A percentile compares a stretch with the other conserved stretches of the same genome.
These are phyloP conservation scores for Lasiodiplodia hormozganensis DNA, from an alignment of 2,329 filamentous ascomycete species.

Conservation along the genomic window DNA sequence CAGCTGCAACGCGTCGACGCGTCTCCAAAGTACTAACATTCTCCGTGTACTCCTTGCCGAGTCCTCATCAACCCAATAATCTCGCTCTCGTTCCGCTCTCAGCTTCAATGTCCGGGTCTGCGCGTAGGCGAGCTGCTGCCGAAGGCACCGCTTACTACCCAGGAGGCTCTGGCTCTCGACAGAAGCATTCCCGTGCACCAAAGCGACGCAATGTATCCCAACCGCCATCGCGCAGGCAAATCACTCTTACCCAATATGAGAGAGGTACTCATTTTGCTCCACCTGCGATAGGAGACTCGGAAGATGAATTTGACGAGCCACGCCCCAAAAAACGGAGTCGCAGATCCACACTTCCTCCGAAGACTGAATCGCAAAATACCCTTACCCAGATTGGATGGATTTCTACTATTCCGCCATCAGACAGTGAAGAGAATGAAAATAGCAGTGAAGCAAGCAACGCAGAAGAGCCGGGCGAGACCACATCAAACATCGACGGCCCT, in stretches of 20 bases:
- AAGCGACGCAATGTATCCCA: neutral
- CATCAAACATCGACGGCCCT: no score
- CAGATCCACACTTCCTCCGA: neutral
- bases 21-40: neutral
- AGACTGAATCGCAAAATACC: slow-evolving; percentile 24
- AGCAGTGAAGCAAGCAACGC: neutral
- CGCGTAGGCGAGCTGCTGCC: neutral
- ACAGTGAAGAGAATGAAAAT: slow-evolving; percentile 16
- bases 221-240: neutral
- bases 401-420: neutral
- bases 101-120: neutral
- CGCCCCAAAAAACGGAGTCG: slow-evolving; percentile 7
- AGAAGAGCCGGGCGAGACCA: neutral
- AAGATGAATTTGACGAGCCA: slow-evolving; percentile 12
- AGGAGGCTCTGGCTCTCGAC: neutral
- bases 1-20: neutral
- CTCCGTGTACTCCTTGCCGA: no score
- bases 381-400: slow-evolving; percentile 28
- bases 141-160: neutral
- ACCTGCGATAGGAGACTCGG: neutral
- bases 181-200: neutral
- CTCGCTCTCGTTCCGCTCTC: neutral
- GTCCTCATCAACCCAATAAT: neutral
- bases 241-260: slow-evolving; percentile 25
- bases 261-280: neutral